Evolutionary conservation across 441 rosid genomes (phyloP).

Genomic region (Mallotus repandus): DNA sequence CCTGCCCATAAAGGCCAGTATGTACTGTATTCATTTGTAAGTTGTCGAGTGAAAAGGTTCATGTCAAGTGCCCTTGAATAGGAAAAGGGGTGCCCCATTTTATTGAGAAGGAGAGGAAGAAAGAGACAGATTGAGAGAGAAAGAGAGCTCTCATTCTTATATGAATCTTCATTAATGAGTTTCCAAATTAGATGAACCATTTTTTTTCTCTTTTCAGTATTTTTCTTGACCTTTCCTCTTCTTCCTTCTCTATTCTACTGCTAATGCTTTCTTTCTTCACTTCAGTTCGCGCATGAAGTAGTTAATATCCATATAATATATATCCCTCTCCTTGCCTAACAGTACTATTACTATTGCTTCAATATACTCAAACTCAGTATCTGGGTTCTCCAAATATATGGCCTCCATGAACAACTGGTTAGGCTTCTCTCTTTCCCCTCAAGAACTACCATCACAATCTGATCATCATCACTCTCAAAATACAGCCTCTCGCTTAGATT

Average conservation of each 20-base stretch:
- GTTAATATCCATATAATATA: neutral
- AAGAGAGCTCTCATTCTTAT: slow-evolving; percentile 15
- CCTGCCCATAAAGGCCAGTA: slow-evolving; percentile 20
- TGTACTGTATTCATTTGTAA: neutral
- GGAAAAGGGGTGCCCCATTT: slow-evolving; percentile 12
- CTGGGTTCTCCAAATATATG: neutral
- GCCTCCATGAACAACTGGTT: slow-evolving; percentile 68
- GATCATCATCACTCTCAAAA: slow-evolving; percentile 36
- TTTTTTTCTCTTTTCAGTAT: neutral
- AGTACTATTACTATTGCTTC: neutral
- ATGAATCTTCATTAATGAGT: slow-evolving; percentile 31
- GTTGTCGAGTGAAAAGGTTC: neutral
- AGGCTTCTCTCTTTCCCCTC: slow-evolving; percentile 75
- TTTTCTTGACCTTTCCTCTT: slow-evolving; percentile 42
- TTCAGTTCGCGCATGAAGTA: slow-evolving; percentile 47
- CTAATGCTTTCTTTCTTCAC: slow-evolving; percentile 17
- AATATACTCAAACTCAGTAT: neutral
- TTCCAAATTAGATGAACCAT: neutral
- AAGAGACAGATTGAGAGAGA: neutral
- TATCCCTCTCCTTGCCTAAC: slow-evolving; percentile 8
- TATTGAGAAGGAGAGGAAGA: neutral
- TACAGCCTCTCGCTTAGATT: slow-evolving; percentile 43
- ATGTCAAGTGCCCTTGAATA: slow-evolving; percentile 18
- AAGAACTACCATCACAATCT: slow-evolving; percentile 40
- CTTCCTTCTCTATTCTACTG: slow-evolving; percentile 32